These are phyloP conservation scores for Podila verticillata DNA, from an alignment of 192 early-diverging fungal genomes.

Conservation along the genomic window DNA sequence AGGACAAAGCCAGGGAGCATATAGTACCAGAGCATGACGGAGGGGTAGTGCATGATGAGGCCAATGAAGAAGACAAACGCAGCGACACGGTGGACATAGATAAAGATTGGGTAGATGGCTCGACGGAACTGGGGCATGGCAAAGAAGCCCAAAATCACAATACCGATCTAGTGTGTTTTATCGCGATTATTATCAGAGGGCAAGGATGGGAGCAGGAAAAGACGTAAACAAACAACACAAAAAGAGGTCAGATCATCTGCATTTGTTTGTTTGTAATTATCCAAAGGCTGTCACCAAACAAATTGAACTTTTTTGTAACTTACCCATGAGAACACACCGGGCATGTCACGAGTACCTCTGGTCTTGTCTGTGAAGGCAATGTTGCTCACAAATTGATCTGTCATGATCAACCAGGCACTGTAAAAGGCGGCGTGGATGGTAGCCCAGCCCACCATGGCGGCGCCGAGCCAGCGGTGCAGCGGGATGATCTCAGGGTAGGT, in stretches of 20 bases:
- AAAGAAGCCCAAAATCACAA: conserved; percentile 26
- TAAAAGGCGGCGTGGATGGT: conserved; percentile 29
- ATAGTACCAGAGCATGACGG: conserved; percentile 49
- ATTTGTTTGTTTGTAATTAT: not conserved
- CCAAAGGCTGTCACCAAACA: not conserved
- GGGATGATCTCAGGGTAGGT: conserved; percentile 42
- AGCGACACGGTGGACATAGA: conserved; percentile 35
- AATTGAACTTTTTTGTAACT: not conserved
- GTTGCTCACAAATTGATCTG: conserved; percentile 10
- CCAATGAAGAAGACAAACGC: conserved; percentile 40
- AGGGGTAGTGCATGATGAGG: conserved; percentile 50
- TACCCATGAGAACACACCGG: conserved; percentile 49
- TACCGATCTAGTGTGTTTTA: conserved; percentile 17
- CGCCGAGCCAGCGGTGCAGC: conserved; percentile 44
- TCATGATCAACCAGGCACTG: conserved; percentile 14
- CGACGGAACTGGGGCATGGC: conserved; percentile 38
- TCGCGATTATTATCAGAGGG: too few species aligned
- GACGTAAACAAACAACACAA: not conserved
- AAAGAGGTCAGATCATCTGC: not conserved
- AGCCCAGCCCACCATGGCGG: conserved; percentile 26
- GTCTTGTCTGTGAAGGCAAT: conserved; percentile 40
- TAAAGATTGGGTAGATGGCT: conserved; percentile 29
- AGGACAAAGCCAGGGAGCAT: conserved; percentile 43
- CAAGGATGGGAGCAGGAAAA: not conserved
- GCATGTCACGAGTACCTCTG: conserved; percentile 45